These are phyloP conservation scores for Ascochyta viciae-villosae DNA, from an alignment of 2,329 filamentous ascomycete genomes.

Conservation along the genomic window DNA sequence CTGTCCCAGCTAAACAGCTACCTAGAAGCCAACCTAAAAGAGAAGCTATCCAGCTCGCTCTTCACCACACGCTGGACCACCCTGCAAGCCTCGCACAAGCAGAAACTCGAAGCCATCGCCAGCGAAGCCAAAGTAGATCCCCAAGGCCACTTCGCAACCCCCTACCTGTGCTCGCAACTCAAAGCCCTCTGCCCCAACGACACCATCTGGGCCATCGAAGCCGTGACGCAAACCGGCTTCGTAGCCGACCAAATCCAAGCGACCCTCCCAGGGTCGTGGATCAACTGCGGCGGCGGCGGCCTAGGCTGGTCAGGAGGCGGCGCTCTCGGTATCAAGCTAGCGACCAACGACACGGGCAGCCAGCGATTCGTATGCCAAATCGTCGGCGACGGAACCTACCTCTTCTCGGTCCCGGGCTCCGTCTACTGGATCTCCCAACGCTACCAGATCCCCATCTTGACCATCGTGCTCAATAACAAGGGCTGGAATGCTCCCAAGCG, in stretches of 20 bases:
- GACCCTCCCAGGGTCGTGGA: slow-evolving; percentile 73
- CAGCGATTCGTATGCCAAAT: slow-evolving; percentile 54
- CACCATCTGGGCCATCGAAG: slow-evolving; percentile 79
- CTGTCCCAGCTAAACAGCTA: slow-evolving; percentile 73
- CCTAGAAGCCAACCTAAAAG: slow-evolving; percentile 55
- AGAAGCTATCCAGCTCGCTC: slow-evolving; percentile 50
- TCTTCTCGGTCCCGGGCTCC: slow-evolving; percentile 69
- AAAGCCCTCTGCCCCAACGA: slow-evolving; percentile 65
- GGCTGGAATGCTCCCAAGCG: slow-evolving; percentile 72
- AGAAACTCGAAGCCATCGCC: slow-evolving; percentile 67
- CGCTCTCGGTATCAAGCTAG: slow-evolving; percentile 78
- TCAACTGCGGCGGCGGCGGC: slow-evolving; percentile 82
- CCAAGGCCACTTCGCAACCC: slow-evolving; percentile 68
- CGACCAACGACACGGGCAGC: slow-evolving; percentile 59
- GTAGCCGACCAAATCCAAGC: slow-evolving; percentile 76
- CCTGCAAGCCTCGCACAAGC: slow-evolving; percentile 65
- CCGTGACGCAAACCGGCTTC: slow-evolving; percentile 73
- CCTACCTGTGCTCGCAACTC: slow-evolving; percentile 64
- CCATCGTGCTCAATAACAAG: slow-evolving; percentile 73
- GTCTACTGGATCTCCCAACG: slow-evolving; percentile 74
- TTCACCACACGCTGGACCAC: slow-evolving; percentile 59
- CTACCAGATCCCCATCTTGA: slow-evolving; percentile 71
- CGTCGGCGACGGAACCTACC: slow-evolving; percentile 72
- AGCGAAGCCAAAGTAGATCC: slow-evolving; percentile 63
- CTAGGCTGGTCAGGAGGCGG: slow-evolving; percentile 81